phyloP scores from a whole-genome alignment of 306 rosid species.

The Corylus heterophylla region DNA sequence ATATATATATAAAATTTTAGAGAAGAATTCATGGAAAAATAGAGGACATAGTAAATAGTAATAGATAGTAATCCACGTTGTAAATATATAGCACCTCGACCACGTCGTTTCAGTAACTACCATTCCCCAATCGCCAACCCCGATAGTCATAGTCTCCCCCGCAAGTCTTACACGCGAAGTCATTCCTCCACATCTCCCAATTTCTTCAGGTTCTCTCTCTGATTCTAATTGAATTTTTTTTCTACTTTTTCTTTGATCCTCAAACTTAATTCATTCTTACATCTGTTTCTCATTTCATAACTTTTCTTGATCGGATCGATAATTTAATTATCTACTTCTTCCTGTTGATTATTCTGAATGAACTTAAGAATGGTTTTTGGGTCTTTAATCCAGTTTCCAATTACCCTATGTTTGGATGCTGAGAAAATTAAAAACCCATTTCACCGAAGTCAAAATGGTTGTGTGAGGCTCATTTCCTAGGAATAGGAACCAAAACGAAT shows the following conservation, averaged over 20 bases:
- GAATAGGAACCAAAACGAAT: background rate
- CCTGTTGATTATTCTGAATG: background rate
- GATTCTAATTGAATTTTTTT: background rate
- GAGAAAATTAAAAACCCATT: constrained; percentile 10
- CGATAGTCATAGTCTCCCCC: background rate
- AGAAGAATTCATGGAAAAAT: too few species aligned
- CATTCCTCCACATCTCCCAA: constrained; percentile 8
- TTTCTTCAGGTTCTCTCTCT: constrained; percentile 12
- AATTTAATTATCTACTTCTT: background rate
- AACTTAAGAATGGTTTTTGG: background rate
- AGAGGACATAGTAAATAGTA: too few species aligned
- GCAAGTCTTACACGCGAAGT: constrained; percentile 26
- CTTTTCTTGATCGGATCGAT: background rate
- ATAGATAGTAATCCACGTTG: background rate
- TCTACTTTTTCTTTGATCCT: background rate
- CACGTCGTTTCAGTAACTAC: constrained; percentile 24
- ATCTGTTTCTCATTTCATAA: background rate
- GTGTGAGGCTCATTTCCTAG: background rate
- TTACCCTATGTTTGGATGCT: constrained; percentile 15
- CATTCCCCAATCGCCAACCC: background rate
- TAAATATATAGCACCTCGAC: background rate
- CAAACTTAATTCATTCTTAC: background rate
- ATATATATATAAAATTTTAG: too few species aligned
- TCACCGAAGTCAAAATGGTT: background rate
- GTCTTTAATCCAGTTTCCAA: background rate